Evolutionary conservation across 2,329 filamentous ascomycete genomes (phyloP), one percentile per base, ranked within the genome.

Genomic region (Aspergillus vadensis): DNA sequence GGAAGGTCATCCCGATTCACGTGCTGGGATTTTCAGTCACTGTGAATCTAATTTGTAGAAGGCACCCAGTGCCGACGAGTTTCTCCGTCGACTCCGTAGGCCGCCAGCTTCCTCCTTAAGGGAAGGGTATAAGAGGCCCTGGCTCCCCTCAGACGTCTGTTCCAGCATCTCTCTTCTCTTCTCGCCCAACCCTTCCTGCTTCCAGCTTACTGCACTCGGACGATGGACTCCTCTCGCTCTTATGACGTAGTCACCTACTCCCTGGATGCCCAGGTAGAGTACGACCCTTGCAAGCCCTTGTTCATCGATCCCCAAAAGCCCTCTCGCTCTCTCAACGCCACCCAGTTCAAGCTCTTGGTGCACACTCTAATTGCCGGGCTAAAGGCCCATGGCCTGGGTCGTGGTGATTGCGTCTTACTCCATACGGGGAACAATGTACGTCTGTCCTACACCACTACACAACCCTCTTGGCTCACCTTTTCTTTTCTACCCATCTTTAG

Each of bases 371-470:
- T 71, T 52, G 65, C 69, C 21, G 74, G 74, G 1, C 63, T 75
- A 27, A 66, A 64, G 51, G 65, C 64, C 5, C 61, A 64, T 41
- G 69, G 67, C 15, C 53, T 76, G 19, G 43, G 66, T 51, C 50
- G 61, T 7, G 72, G 74, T 3, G 73, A 76, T 41, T 73, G 70
- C 59, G 73, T 77, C 27, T 65, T 72, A 49, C 69, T 77, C 14
- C 69, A 73, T 52, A 49, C 67, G 43, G 70, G 67, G 38, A 76
- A 76, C 54, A 67, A 66, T 61, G 70, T 73, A 65, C 55, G 64
- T 63, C 54, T 39, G 55, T 55, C 19, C 17, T 19, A 12, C 4
- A 30, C 21, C 7, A 15, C 17, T 5, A 44, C 43, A 57, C 50
- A 43, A 17, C 0, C 10, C 43, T 47, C 7, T 59, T 9, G 36